phyloP scores from a whole-genome alignment of 2,329 filamentous ascomycete species.

The Teratosphaeria gauchensis region DNA sequence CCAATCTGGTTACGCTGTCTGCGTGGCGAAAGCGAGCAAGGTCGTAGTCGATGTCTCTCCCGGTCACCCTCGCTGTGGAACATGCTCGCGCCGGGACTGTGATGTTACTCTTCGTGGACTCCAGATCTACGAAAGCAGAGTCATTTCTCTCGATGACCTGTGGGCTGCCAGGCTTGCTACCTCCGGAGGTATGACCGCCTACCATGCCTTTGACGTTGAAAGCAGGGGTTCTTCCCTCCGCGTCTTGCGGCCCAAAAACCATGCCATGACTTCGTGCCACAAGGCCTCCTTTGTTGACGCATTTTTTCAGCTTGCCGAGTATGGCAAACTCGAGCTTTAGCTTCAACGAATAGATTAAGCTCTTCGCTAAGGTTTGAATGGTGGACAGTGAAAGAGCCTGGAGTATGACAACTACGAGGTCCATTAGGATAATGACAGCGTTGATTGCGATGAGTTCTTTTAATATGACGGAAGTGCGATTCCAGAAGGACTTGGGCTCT shows the following conservation, averaged over 20 bases:
- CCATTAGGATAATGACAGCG: constrained; percentile 26
- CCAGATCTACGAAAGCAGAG: neutral
- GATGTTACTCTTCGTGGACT: neutral
- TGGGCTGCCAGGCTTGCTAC: neutral
- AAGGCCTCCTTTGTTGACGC: neutral
- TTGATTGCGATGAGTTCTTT: constrained; percentile 27
- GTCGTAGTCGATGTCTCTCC: neutral
- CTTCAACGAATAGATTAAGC: constrained; percentile 17
- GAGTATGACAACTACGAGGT: constrained; percentile 23
- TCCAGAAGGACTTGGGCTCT: neutral
- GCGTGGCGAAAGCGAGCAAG: neutral
- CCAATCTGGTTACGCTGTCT: neutral
- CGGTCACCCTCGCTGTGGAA: neutral
- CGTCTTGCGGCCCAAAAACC: neutral
- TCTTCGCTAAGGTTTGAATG: constrained; percentile 28
- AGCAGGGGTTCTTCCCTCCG: neutral
- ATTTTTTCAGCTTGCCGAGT: constrained; percentile 12
- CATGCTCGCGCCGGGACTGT: neutral
- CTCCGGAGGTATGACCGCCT: neutral
- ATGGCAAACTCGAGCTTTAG: constrained; percentile 14
- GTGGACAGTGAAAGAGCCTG: constrained; percentile 19
- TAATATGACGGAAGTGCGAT: constrained; percentile 3
- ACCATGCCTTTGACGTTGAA: neutral
- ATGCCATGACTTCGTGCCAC: neutral
- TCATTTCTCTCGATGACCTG: neutral